Evolutionary conservation across 352 stramenopile species (phyloP), one percentile per base, ranked within the genome.

Genomic region (Pilasporangium apinafurcum): DNA sequence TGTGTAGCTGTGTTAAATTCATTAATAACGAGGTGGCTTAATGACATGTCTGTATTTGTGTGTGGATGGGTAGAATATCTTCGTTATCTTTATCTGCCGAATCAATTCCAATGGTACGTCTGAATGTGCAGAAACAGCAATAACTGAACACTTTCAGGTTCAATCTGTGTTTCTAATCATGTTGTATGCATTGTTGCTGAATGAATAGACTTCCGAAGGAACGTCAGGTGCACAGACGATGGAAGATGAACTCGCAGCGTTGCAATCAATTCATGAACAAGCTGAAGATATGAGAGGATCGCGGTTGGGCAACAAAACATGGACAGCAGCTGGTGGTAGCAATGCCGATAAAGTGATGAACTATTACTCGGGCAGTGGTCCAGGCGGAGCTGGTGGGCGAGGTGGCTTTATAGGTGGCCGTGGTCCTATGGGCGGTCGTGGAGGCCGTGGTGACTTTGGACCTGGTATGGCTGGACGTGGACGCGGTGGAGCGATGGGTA

Each of bases 241-340:
- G 69, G 81, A 92, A 48, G 81, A 92, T 37, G 81, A 92, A 38
- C 44, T 92, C 31, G 77, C 80, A 17, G 81, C 78, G n/a, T 37
- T 92, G 37, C 59, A 91, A 36, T 87, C 75, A 13, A 92, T 92
- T 53, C 75, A 89, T 32, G 78, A 91, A 62, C 78, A 91, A 48
- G 81, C 81, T 1, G 81, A 91, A 46, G 81, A 92, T 37, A 67
- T 89, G 64, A 70, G 81, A 26, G 78, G 78, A 24, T 62, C 77
- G 5, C 70, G 81, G 37, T 50, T 84, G 32, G 81, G 81, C 37
- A 92, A 92, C 68, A 92, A 91, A 54, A 92, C 77, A 40, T 92
- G 81, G 81, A 88, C 78, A 6, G 68, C 81, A 8, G 68, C 60
- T 1, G 68, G 59, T 12, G 81, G 78, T 56, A 89, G 77, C 58